These are phyloP conservation scores for Fusarium floridanum DNA, from an alignment of 2,329 filamentous ascomycete genomes.

Conservation along the genomic window DNA sequence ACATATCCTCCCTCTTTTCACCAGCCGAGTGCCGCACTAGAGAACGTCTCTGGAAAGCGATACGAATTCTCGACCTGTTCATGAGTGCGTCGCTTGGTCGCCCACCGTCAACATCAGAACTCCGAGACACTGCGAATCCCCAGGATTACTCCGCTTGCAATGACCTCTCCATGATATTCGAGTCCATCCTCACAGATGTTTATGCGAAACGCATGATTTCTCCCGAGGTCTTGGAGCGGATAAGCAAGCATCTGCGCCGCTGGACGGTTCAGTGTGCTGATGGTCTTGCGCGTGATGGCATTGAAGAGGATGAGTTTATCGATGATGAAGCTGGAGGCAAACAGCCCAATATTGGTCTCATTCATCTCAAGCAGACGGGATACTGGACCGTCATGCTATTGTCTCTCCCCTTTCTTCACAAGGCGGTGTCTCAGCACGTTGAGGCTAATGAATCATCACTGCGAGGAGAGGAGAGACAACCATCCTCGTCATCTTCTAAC, in stretches of 20 bases:
- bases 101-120: slow-evolving; percentile 50
- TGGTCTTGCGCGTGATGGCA: slow-evolving; percentile 37
- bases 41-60: slow-evolving; percentile 51
- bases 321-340: slow-evolving; percentile 27
- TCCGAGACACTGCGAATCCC: slow-evolving; percentile 40
- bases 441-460: slow-evolving; percentile 29
- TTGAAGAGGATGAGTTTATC: slow-evolving; percentile 37
- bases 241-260: slow-evolving; percentile 41
- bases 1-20: slow-evolving; percentile 47
- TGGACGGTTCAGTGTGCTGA: slow-evolving; percentile 40
- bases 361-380: slow-evolving; percentile 53
- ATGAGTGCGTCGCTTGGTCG: slow-evolving; percentile 51
- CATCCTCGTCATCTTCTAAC: slow-evolving; percentile 28
- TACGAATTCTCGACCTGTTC: slow-evolving; percentile 51
- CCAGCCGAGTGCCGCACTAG: slow-evolving; percentile 40
- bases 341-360: slow-evolving; percentile 42
- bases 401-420: slow-evolving; percentile 53
- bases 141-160: slow-evolving; percentile 45
- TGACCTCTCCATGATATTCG: slow-evolving; percentile 54
- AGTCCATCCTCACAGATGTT: slow-evolving; percentile 51
- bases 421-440: slow-evolving; percentile 44
- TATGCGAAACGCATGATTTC: slow-evolving; percentile 51
- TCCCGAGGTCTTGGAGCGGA: slow-evolving; percentile 44
- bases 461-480: slow-evolving; percentile 10
- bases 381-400: slow-evolving; percentile 56